These are phyloP conservation scores for Globisporangium sylvaticum DNA, from an alignment of 352 stramenopile species.

Conservation along the genomic window DNA sequence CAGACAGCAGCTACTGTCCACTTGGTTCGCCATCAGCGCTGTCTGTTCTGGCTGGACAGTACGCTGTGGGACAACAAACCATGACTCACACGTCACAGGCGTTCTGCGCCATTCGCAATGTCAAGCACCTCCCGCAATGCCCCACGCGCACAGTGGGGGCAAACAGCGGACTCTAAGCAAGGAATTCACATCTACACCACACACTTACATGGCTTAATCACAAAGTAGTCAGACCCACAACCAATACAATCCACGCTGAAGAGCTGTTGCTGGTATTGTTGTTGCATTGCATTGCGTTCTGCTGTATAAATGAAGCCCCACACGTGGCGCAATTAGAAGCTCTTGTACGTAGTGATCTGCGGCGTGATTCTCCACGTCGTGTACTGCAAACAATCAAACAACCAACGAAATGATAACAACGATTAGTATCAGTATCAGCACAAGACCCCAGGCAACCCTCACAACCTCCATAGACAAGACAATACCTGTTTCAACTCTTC, in stretches of 20 bases:
- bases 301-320: constrained; percentile 1
- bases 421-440: background rate
- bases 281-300: background rate
- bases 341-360: constrained; percentile 65
- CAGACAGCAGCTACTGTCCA: constrained; percentile 41
- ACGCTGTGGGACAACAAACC: constrained; percentile 29
- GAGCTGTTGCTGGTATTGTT: background rate
- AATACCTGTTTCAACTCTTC: constrained; percentile 68
- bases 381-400: constrained; percentile 36
- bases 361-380: constrained; percentile 76
- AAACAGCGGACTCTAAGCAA: constrained; percentile 30
- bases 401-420: background rate
- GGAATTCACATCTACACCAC: background rate
- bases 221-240: no score
- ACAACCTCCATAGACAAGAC: background rate
- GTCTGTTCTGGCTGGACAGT: constrained; percentile 35
- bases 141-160: constrained; percentile 42
- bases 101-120: constrained; percentile 36
- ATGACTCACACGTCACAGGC: constrained; percentile 40
- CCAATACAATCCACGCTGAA: background rate
- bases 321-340: constrained; percentile 43
- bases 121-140: constrained; percentile 50
- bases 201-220: background rate
- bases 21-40: constrained; percentile 37
- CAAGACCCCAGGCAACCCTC: background rate